These are phyloP conservation scores for Entomophthora muscae DNA, from an alignment of 371 early-diverging fungal genomes.

Conservation along the genomic window DNA sequence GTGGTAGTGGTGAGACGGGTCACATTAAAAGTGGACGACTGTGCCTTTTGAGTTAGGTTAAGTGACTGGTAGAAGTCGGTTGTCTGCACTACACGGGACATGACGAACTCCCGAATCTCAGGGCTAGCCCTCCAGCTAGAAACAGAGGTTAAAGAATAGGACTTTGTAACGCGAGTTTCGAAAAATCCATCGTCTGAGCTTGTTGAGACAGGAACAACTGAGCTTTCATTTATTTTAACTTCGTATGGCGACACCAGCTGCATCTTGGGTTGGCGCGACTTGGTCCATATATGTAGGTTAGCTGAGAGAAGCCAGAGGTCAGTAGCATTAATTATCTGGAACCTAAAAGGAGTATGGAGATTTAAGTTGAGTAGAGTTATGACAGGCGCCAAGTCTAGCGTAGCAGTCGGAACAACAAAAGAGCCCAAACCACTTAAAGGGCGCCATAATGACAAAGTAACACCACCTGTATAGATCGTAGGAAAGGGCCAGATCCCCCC, in stretches of 20 bases:
- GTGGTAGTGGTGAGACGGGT: neutral
- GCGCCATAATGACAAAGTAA: slow-evolving; percentile 4
- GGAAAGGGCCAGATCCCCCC: neutral
- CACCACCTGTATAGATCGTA: slow-evolving; percentile 6
- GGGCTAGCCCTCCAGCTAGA: neutral
- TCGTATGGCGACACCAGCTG: neutral
- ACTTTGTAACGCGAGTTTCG: neutral
- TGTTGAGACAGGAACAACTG: neutral
- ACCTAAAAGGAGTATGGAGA: neutral
- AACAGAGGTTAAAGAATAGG: neutral
- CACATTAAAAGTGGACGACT: neutral
- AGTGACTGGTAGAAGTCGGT: neutral
- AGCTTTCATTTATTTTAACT: neutral
- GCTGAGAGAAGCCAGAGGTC: slow-evolving; percentile 1
- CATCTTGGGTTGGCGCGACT: neutral
- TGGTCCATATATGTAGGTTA: neutral
- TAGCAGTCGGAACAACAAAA: neutral
- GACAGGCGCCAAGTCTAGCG: neutral
- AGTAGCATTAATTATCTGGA: neutral
- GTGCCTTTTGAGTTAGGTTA: neutral
- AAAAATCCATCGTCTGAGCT: neutral
- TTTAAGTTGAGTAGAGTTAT: neutral
- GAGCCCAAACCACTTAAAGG: slow-evolving; percentile 5
- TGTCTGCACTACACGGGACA: neutral
- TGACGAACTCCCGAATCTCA: neutral